These are phyloP conservation scores for Postia placenta DNA, from an alignment of 768 basidiomycete species.

Conservation along the genomic window DNA sequence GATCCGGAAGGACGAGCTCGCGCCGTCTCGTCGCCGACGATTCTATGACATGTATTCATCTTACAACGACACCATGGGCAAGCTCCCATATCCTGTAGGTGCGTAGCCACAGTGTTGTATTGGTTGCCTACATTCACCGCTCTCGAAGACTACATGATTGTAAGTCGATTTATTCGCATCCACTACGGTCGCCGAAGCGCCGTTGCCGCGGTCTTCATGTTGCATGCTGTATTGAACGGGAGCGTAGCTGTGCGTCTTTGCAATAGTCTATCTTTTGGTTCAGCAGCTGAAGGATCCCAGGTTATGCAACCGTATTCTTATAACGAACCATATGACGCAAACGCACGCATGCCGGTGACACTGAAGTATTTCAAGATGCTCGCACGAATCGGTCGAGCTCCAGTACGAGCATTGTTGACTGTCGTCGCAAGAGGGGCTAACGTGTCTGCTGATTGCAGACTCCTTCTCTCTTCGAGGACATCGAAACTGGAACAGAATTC, in stretches of 20 bases:
- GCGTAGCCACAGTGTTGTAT: conserved; percentile 14
- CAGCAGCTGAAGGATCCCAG: conserved; percentile 23
- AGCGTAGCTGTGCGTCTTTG: conserved; percentile 35
- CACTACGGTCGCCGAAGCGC: conserved; percentile 51
- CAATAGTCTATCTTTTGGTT: neutral
- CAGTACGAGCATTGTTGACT: no score
- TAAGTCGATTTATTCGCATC: conserved; percentile 56
- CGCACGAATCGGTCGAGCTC: conserved; percentile 55
- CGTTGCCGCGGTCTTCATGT: conserved; percentile 62
- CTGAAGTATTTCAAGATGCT: conserved; percentile 74
- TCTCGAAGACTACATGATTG: conserved; percentile 43
- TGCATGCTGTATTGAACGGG: conserved; percentile 68
- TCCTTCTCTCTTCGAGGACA: conserved; percentile 44
- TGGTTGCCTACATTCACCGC: conserved; percentile 5
- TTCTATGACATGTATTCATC: conserved; percentile 39
- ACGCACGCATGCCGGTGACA: conserved; percentile 57
- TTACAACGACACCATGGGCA: conserved; percentile 36
- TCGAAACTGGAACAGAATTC: conserved; percentile 62
- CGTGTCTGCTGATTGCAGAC: neutral
- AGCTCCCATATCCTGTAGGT: conserved; percentile 58
- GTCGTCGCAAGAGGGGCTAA: no score
- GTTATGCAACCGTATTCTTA: conserved; percentile 42
- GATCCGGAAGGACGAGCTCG: conserved; percentile 69
- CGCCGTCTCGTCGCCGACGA: conserved; percentile 51
- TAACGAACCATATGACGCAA: conserved; percentile 16